These are phyloP conservation scores for Lactarius hengduanensis DNA, from an alignment of 768 basidiomycete genomes.

Conservation along the genomic window DNA sequence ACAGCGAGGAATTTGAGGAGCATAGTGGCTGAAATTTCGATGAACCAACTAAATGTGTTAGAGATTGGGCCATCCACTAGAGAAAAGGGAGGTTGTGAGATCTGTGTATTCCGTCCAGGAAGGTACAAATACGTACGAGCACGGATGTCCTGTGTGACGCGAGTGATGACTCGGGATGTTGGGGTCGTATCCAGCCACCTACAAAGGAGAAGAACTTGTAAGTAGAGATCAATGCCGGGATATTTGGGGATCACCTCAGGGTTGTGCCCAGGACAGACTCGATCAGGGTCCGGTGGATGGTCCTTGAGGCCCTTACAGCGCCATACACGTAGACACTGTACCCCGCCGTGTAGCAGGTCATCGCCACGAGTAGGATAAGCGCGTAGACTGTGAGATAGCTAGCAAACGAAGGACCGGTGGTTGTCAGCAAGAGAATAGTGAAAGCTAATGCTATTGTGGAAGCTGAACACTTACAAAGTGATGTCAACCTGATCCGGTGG, in stretches of 20 bases:
- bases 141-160: conserved; percentile 65
- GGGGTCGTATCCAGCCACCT: conserved; percentile 54
- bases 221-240: no score
- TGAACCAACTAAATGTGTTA: conserved; percentile 30
- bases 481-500: conserved; percentile 38
- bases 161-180: conserved; percentile 58
- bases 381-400: conserved; percentile 53
- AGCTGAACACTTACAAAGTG: conserved; percentile 34
- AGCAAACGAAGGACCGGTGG: neutral
- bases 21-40: conserved; percentile 38
- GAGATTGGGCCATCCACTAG: conserved; percentile 40
- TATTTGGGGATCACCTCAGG: conserved; percentile 49
- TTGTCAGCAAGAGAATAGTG: neutral
- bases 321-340: conserved; percentile 47
- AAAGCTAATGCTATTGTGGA: neutral
- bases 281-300: conserved; percentile 52
- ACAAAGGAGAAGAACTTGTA: neutral
- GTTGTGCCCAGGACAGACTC: conserved; percentile 58
- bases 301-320: conserved; percentile 50
- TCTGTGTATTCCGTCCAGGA: neutral
- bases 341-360: conserved; percentile 37
- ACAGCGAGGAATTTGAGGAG: conserved; percentile 41
- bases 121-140: conserved; percentile 30
- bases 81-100: neutral
- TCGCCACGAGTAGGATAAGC: conserved; percentile 37